These are phyloP conservation scores for Lichenothelia convexa DNA, from an alignment of 495 filamentous ascomycete species.

Conservation along the genomic window DNA sequence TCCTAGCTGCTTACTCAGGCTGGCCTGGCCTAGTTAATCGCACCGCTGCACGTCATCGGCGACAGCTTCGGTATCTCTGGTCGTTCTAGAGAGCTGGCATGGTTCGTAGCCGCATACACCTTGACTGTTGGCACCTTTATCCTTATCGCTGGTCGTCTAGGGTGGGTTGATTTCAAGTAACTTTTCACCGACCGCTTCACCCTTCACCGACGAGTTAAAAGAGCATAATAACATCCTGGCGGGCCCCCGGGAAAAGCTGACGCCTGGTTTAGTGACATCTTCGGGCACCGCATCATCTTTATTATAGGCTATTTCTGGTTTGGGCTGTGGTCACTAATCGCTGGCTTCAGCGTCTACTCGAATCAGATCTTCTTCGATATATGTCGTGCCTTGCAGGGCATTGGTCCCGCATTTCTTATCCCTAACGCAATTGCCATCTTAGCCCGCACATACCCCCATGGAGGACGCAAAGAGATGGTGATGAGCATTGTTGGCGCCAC, in stretches of 20 bases:
- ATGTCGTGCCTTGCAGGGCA: constrained; percentile 2
- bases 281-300: constrained; percentile 7
- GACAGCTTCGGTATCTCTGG: constrained; percentile 3
- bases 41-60: constrained; percentile 6
- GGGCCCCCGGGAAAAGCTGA: not conserved
- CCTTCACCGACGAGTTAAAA: not conserved
- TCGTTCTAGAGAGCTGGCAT: constrained; percentile 9
- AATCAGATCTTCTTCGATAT: constrained; percentile 1
- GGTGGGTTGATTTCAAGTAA: too few relatives aligned
- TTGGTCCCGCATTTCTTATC: constrained; percentile 3
- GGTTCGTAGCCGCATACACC: constrained; percentile 10
- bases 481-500: constrained; percentile 45
- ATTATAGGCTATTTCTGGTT: constrained; percentile 14
- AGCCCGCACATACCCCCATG: constrained; percentile 34
- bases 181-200: too few relatives aligned
- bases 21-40: constrained; percentile 2
- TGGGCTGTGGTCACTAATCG: constrained; percentile 10
- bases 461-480: constrained; percentile 39
- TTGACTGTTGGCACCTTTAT: constrained; percentile 16
- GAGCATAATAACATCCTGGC: not conserved
- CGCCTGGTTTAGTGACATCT: constrained; percentile 10
- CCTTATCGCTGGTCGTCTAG: constrained; percentile 27
- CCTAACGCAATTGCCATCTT: constrained; percentile 5
- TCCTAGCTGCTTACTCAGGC: constrained; percentile 20
- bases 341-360: constrained; percentile 4